Evolutionary conservation across 192 early-diverging fungal genomes (phyloP), one percentile per base, ranked within the genome.

Genomic region (Physocladia obscura): DNA sequence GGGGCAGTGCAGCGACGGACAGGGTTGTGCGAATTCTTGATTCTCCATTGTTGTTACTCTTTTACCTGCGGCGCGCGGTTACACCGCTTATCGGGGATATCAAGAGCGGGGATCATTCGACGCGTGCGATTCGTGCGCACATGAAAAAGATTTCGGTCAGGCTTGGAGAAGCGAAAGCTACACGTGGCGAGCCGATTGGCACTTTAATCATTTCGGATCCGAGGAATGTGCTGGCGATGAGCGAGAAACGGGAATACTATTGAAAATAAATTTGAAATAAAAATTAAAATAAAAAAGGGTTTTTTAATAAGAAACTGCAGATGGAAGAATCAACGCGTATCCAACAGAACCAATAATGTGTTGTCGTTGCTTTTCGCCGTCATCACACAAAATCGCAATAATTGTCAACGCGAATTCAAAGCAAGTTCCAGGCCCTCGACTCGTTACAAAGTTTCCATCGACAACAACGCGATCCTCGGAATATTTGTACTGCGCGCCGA

Each of bases 361-460:
- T n/a, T n/a, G n/a, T n/a, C n/a, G n/a, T n/a, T n/a, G n/a, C n/a
- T n/a, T n/a, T n/a, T n/a, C n/a, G n/a, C n/a, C n/a, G n/a, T 74
- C 61, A 5, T 82, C 87, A 15, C 75, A 27, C 17, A 90, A 59
- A 24, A 78, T 49, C 35, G 87, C 78, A 3, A 90, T 83, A 44
- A 92, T 79, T 17, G 79, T 78, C 70, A 96, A 77, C 0, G 89
- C 91, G 83, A 94, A 92, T 68, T 91, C 85, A 48, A 94, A 87
- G 0, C 90, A 71, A 2, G 94, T 93, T 0, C 92, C 92, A 1
- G 94, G 94, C 4, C 92, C 91, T 22, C 92, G 86, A 64, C 91
- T 89, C 40, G 62, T 65, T n/a, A 57, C 27, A 17, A 73, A 69
- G 49, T 89, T 87, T 26, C 83, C 83, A 49, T 90, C 88, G 0